Conservation (phyloP, 148 eudicot species). For the Cornus suecica region DNA sequence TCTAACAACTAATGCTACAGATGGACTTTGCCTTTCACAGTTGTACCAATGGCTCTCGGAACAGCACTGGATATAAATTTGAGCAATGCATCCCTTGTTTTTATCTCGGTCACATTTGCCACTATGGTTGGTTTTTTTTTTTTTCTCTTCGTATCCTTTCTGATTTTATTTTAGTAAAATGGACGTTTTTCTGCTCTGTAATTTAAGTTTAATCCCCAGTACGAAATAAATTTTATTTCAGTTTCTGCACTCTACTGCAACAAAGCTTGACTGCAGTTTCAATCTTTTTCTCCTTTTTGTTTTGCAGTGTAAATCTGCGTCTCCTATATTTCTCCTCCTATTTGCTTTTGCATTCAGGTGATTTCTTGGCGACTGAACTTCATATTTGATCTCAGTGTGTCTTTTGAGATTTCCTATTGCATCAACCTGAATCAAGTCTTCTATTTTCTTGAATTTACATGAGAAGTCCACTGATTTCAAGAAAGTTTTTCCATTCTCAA, state of each 20-base stretch:
- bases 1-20: conserved; percentile 82
- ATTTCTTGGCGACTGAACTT: conserved; percentile 10
- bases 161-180: background rate
- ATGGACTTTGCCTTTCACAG: conserved; percentile 91
- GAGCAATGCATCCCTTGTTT: conserved; percentile 98
- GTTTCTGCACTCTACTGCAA: background rate
- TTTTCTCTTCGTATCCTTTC: conserved; percentile 9
- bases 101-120: conserved; percentile 97
- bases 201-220: background rate
- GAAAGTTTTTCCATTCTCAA: background rate
- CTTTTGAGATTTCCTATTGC: background rate
- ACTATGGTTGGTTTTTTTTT: conserved; percentile 72
- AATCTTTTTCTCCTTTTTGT: background rate
- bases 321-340: conserved; percentile 91
- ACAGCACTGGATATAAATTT: conserved; percentile 94
- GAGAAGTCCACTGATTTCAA: background rate
- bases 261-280: conserved; percentile 5
- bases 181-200: background rate
- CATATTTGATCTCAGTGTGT: background rate
- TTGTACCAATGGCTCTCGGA: conserved; percentile 91
- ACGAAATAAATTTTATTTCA: background rate
- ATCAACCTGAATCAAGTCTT: background rate
- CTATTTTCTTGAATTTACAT: background rate
- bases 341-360: conserved; percentile 99
- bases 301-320: conserved; percentile 96